Evolutionary conservation across 805 yeast species (phyloP), one percentile per base, ranked within the genome.

Genomic region (Scheffersomyces ergatensis): DNA sequence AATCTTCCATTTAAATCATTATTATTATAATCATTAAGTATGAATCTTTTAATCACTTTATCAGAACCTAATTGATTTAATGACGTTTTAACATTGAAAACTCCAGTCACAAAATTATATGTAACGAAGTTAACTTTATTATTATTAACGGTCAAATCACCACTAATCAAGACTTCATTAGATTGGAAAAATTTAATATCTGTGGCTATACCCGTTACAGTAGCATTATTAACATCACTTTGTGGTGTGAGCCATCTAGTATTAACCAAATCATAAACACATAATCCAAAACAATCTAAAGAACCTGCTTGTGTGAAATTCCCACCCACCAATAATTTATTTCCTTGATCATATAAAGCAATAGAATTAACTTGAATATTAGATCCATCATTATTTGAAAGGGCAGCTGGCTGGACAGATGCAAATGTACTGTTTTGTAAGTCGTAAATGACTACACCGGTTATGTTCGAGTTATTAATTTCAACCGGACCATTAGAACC

Each of bases 311-410:
- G 57, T 16, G 70, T 74, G 55, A 86, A 89, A 33, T 75, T 69
- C 18, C 97, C 97, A 30, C 85, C 96, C 11, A 86, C 86, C 23
- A 82, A 67, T 20, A 89, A 61, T 37, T 55, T 49, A n/a, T 54
- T 47, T 5, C 49, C 55, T 19, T 54, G 51, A 33, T 65, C 70
- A 43, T 62, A 60, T 26, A 58, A 54, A 4, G 57, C 72, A 39
- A 70, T 50, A 4, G 70, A 49, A 40, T 63, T 67, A n/a, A 70
- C 62, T 9, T 46, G 34, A 16, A 67, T 58, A 1, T 77, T 58
- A 12, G 68, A 67, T 6, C 57, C 53, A n/a, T 66, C 62, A 4
- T 65, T 62, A 9, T 67, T 57, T 2, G 74, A 58, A 18, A 80
- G 55, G 14, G 59, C 56, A 0, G 80, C 73, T 13, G 84, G 83